Evolutionary conservation across 2,329 filamentous ascomycete species (phyloP), one percentile per base, ranked within the genome.

Genomic region (Dactylellina sp.): DNA sequence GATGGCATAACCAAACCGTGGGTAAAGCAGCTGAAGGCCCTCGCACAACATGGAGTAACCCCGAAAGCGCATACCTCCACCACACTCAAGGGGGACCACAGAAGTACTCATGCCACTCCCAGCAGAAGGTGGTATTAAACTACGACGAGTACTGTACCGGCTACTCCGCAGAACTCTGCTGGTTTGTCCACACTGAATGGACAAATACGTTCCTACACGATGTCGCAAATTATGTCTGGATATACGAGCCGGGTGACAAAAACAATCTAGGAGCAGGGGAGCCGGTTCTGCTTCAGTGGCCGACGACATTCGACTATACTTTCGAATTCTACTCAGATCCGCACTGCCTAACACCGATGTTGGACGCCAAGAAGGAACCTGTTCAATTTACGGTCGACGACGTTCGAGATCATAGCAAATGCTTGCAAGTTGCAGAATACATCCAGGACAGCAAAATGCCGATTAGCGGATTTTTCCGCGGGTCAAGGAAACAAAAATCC

Each of bases 261-360:
- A 25, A 35, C 11, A 35, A 44, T n/a, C 18, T 42, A 11, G 62
- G 53, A 14, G 3, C 7, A 7, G 22, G 11, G 0, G 46, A 60
- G 1, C 18, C 35, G 12, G 20, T 28, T 18, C 9, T n/a, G 3
- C 18, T 20, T n/a, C 22, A 22, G 24, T 68, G 63, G 63, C 49
- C 53, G 2, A 2, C 7, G 2, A 37, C 32, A 20, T 68, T 49
- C 25, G 46, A 60, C 18, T 68, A 68, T 20, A 68, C 55, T 16
- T 68, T 60, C 32, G 53, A 68, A 28, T 68, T 59, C n/a, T 68
- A 53, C 46, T 39, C 4, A 5, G 63, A 68, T 4, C 35, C 40
- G 2, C 37, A 46, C 7, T 68, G 63, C 18, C 12, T 52, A 0
- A 60, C 24, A 1, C 63, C 63, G 0, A 60, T 53, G 53, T n/a